Evolutionary conservation across 129 eudicot genomes (phyloP), one percentile per base, ranked within the genome.

Genomic region (Saussurea involucrata): DNA sequence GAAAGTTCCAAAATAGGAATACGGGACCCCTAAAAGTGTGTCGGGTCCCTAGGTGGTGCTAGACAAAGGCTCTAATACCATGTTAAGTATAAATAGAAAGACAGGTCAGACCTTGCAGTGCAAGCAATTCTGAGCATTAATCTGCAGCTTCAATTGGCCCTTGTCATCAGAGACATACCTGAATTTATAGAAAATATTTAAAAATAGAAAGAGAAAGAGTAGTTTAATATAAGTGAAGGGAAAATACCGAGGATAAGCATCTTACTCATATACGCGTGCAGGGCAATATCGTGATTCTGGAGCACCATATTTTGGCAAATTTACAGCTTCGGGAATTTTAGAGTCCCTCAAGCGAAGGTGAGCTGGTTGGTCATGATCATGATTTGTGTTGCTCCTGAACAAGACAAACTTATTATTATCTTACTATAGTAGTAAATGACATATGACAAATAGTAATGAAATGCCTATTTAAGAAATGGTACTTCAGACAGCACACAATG

Each of bases 201-300:
- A 44, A 12, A 69, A 75, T 15, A 4, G 10, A 63, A n/a, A 4
- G 31, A 1, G 49, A 55, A 4, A 28, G 13, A 11, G 27, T 3
- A 9, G 36, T 10, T 22, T 15, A 64, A 44, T 28, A 29, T 42
- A 34, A 31, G 1, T 42, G 46, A 37, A 4, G 24, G 42, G 37
- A 4, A 27, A 25, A 36, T 68, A 21, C 3, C 1, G 10, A 7
- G 21, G 60, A 66, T 4, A 80, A 49, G 66, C 2, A 76, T 80
- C 86, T 84, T 92, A 95, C 99, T 95, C 99, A 5, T 95, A 95
- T 70, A 95, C 99, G 65, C 96, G 99, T 29, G 99, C 99, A 22
- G 99, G 99, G 76, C 99, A 95, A 82, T 86, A 95, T 71, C 96
- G 87, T 18, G 97, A 83, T 81, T 95, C 99, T 25, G 97, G 99